A percentile compares a stretch with the other conserved stretches of the same genome.
phyloP scores from a whole-genome alignment of 1,139 yeast species.

The Candida albicans region DNA sequence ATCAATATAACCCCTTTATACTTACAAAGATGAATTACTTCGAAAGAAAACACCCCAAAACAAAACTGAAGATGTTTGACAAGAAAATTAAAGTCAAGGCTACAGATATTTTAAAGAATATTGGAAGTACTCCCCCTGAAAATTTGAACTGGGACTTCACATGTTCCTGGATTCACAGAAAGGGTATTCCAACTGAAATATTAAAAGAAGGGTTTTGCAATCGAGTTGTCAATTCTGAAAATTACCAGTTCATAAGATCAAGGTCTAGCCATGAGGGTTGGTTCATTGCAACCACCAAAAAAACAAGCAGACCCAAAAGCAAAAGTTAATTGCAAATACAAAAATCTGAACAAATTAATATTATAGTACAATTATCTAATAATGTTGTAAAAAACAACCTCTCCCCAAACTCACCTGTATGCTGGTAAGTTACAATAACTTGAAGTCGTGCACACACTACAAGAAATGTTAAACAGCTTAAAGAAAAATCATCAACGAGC shows the following conservation, averaged over 20 bases:
- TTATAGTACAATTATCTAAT: too few relatives aligned
- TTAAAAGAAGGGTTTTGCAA: constrained; percentile 1
- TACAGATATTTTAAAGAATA: neutral
- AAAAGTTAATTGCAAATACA: neutral
- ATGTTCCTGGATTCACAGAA: constrained; percentile 10
- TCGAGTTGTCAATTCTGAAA: neutral
- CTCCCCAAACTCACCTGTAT: too few relatives aligned
- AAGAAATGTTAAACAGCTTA: too few relatives aligned
- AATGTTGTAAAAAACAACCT: too few relatives aligned
- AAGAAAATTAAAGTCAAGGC: neutral
- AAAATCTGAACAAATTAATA: too few relatives aligned
- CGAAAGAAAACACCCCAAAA: constrained; percentile 7
- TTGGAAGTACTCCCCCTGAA: neutral
- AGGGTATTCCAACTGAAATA: constrained; percentile 11
- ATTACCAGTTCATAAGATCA: neutral
- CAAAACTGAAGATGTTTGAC: constrained; percentile 5
- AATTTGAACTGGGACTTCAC: constrained; percentile 8
- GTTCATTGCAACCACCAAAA: neutral
- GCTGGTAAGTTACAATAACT: too few relatives aligned
- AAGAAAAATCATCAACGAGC: too few relatives aligned
- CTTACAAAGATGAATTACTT: constrained; percentile 14
- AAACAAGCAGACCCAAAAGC: neutral
- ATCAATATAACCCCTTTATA: constrained; percentile 13
- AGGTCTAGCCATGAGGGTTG: neutral
- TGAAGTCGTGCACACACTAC: too few relatives aligned